Percentiles rank a stretch among this genome's conserved stretches.
Conservation (phyloP, 768 basidiomycete genomes). For the Wakefieldia striispora region DNA sequence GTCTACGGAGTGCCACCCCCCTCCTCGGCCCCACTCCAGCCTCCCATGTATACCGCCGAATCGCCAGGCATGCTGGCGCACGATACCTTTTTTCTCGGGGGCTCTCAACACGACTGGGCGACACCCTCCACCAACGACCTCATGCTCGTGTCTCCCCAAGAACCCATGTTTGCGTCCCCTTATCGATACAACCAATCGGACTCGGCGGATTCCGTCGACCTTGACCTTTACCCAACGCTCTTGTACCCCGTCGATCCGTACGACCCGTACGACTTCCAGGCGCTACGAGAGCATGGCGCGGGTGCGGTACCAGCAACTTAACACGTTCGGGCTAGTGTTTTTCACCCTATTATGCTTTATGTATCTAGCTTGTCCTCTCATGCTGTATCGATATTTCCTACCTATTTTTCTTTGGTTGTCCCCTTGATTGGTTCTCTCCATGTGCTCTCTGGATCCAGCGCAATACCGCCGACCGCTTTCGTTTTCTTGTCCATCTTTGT, state of each 20-base stretch:
- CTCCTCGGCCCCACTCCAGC: conserved; percentile 5
- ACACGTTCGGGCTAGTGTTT: not conserved
- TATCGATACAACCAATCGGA: conserved; percentile 22
- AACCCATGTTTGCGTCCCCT: conserved; percentile 11
- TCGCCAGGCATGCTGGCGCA: conserved; percentile 7
- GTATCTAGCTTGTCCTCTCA: conserved; percentile 15
- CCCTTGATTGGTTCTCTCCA: conserved; percentile 1
- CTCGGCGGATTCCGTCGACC: conserved; percentile 18
- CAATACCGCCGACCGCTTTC: conserved; percentile 8
- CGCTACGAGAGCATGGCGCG: conserved; percentile 28
- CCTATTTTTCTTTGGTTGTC: not conserved
- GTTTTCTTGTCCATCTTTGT: conserved; percentile 11
- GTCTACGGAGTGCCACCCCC: conserved; percentile 9
- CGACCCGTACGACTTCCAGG: conserved; percentile 35
- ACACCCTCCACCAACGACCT: conserved; percentile 8
- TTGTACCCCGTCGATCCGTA: conserved; percentile 19
- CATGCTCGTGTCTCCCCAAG: conserved; percentile 16
- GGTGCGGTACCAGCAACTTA: conserved; percentile 16
- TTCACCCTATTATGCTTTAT: conserved; percentile 17
- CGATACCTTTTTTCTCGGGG: conserved; percentile 16
- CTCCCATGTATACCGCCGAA: conserved; percentile 21
- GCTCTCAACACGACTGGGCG: conserved; percentile 15
- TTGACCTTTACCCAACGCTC: conserved; percentile 10
- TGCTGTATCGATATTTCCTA: conserved; percentile 28
- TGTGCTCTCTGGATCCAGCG: conserved; percentile 9